Evolutionary conservation across 305 asterid genomes (phyloP).

Genomic region (Ajuga reptans): DNA sequence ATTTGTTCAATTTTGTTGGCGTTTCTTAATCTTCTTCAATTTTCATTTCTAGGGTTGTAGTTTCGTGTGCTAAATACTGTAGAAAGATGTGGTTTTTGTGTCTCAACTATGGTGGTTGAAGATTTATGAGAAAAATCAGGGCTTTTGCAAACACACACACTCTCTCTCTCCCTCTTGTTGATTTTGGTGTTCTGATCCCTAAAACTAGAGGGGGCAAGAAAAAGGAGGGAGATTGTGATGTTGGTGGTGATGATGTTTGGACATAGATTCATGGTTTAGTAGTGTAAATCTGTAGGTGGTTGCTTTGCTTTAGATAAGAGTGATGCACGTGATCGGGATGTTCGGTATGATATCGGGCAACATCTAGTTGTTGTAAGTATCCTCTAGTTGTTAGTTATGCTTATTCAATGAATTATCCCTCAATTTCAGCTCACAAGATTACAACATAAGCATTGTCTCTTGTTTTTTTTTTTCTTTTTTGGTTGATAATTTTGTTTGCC

Average conservation of each 20-base stretch:
- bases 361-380: constrained; percentile 1
- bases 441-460: background rate
- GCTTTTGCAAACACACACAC: too few species aligned
- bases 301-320: background rate
- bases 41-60: background rate
- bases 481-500: background rate
- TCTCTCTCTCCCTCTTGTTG: background rate
- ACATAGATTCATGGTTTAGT: background rate
- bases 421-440: background rate
- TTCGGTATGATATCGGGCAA: background rate
- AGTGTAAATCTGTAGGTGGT: background rate
- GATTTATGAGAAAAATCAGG: background rate
- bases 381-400: background rate
- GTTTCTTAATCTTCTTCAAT: background rate
- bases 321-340: background rate
- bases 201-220: background rate
- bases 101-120: constrained; percentile 7
- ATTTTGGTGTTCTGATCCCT: background rate
- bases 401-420: background rate
- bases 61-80: constrained; percentile 5
- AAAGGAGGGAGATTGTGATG: background rate
- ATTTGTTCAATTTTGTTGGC: background rate
- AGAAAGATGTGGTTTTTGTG: constrained; percentile 14
- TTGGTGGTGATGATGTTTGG: background rate
- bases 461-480: background rate